Evolutionary conservation across 768 basidiomycete genomes (phyloP).

Genomic region (Rossbeevera mucosa): DNA sequence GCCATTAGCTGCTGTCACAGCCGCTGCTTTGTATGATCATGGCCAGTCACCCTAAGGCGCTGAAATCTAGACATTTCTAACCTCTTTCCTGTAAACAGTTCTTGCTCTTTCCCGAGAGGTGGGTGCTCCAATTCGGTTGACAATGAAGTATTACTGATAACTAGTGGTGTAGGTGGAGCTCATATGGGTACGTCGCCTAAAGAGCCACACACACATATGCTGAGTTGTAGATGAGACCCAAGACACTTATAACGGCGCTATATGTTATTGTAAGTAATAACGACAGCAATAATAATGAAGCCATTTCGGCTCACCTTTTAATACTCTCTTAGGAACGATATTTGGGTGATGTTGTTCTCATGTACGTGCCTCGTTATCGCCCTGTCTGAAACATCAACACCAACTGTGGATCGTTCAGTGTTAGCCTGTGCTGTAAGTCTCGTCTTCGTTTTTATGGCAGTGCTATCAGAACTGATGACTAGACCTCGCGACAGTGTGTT

Average conservation of each 20-base stretch:
- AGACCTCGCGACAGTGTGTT: slow-evolving; percentile 16
- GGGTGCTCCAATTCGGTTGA: slow-evolving; percentile 2
- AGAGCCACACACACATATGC: not conserved
- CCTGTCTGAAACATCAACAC: not conserved
- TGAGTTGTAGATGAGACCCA: slow-evolving; percentile 22
- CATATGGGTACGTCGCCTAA: slow-evolving; percentile 24
- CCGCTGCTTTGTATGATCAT: slow-evolving; percentile 28
- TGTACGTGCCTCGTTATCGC: slow-evolving; percentile 16
- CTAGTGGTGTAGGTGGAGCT: slow-evolving; percentile 23
- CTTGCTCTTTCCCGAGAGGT: slow-evolving; percentile 28
- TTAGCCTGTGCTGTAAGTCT: slow-evolving; percentile 18
- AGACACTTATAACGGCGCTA: slow-evolving; percentile 22
- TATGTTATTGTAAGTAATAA: slow-evolving; percentile 25
- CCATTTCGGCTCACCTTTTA: not conserved
- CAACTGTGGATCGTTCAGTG: slow-evolving; percentile 4
- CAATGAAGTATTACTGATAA: not conserved
- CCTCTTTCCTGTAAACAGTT: slow-evolving; percentile 6
- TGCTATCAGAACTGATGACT: not conserved
- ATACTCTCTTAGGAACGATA: slow-evolving; percentile 25
- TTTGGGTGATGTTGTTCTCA: slow-evolving; percentile 26
- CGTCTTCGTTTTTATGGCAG: not conserved
- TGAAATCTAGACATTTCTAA: not conserved
- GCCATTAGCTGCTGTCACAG: slow-evolving; percentile 26
- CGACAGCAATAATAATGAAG: not conserved
- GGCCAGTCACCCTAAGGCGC: slow-evolving; percentile 6